Base-by-base conservation (phyloP, 2,329 filamentous ascomycete species). In the Aschersonia sp. region DNA sequence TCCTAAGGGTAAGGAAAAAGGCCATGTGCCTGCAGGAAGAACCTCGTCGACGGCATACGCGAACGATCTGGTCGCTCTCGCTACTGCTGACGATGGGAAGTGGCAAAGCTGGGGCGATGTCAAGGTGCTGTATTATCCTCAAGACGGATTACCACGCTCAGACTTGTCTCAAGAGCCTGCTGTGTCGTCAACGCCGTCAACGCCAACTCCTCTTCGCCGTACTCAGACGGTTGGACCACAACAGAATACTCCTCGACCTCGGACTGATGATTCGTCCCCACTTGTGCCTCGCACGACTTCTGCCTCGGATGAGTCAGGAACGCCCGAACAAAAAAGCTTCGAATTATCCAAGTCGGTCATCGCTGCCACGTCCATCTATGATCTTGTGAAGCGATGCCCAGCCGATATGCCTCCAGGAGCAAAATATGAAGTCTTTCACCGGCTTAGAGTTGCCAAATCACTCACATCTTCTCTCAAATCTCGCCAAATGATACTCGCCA, bases 81-180 rank as follows among this genome's bases (percentile, higher is more conserved):
- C 83, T 46, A 81, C 81, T 48, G 72, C 76, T 30, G 74, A 72
- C 31, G 64, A 72, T 43, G 59, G 60, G 30, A 66, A 71, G 29
- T 94, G 85, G 82, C 76, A 80, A 51, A 81, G 84, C 48, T 94
- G 87, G 83, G 85, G 84, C 29, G 80, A 84, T 58, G 75, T 97
- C 45, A 82, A 81, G 56, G 67, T 97, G 46, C 77, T 80, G 22
- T 97, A 94, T 64, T 95, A 95, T 57, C 74, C 76, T 40, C 58
- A 62, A 45, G 59, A 62, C 48, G 39, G 62, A 45, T 49, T 65
- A n/a, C 47, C 55, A 32, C 30, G 14, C 30, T 32, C 50, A n/a
- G 47, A 53, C 10, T 48, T 45, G 11, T 37, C 50, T 8, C 43
- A 49, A 7, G 65, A 66, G 10, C 42, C 50, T 22, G 58, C 56